Base-by-base conservation (phyloP, 2,329 filamentous ascomycete genomes). In the Penicillium sp. region DNA sequence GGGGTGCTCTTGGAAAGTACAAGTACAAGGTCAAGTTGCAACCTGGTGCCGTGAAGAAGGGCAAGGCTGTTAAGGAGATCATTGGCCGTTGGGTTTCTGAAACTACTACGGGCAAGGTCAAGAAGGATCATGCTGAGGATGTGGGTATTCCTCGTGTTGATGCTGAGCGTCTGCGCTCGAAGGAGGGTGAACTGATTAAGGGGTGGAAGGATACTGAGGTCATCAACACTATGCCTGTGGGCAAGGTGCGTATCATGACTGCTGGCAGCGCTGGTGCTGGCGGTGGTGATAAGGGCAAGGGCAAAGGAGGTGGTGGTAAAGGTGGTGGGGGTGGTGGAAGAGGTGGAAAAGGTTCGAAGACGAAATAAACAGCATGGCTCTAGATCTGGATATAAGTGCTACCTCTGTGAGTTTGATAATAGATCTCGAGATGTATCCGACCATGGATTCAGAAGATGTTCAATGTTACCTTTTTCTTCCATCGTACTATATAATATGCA, bases 11-110 rank as follows among this genome's bases (percentile, higher is more conserved):
- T 54, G 77, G 76, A 2, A 85, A 84, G 55, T 90, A 89, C 77
- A 97, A 97, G 77, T 98, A 97, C 80, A 96, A 96, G 75, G 91
- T 88, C 53, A 99, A 99, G 80, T 75, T 99, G 67, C 95, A 98
- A 76, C 95, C 95, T 0, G 95, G 95, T 0, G 77, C 87, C 0
- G 83, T 88, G 62, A 99, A 98, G 82, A 96, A 96, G 78, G 93
- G 95, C 10, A 98, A 97, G 73, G 93, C 92, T 0, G 87, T 96
- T 48, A 91, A 91, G 72, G 93, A 98, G 75, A 88, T 98, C 31
- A 76, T 98, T n/a, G 86, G 88, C 49, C 84, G 85, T 58, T 97
- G 93, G 93, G 83, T 88, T 62, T 75, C 81, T 21, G 91, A 87
- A 50, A 84, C 86, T 7, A 72, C 71, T 1, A 70, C 69, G 0